Base-by-base conservation (phyloP, 768 basidiomycete genomes). In the Tylopilus subfusipes region DNA sequence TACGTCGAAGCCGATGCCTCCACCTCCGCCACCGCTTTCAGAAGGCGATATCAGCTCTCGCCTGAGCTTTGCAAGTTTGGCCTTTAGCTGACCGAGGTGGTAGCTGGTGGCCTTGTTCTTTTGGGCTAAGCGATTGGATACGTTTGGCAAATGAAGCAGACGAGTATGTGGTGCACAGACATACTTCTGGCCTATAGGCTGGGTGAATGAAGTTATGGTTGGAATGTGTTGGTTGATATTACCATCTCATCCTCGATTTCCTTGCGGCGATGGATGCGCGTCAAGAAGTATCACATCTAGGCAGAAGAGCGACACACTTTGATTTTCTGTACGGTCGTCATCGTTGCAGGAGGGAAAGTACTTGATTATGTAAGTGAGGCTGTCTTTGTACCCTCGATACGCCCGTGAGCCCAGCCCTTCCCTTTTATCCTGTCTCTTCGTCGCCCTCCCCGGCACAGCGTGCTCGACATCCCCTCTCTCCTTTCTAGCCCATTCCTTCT, bases 181-280 rank as follows among this genome's bases (percentile, higher is more conserved):
- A 67, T 79, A 91, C 89, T 94, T 82, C 82, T 93, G 69, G 86
- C 82, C 88, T 93, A 69, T 53, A 61, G 56, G 52, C 29, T 60
- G 31, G 36, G 61, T 69, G 55, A 73, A 59, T 70, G 71, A 68
- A 53, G 53, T 50, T 59, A 53, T 57, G 22, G 34, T 40, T 19
- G 52, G 42, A 50, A 58, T 45, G 59, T 48, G 53, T 34, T 39
- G 55, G 45, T 43, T 53, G 56, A 57, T 72, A 82, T 76, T 68
- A 89, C 91, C 94, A 94, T 94, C 74, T 94, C 93, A 90, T 93
- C 91, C 82, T 95, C 93, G 71, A 95, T 83, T 84, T 93, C 92
- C 88, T 92, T 64, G 56, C 27, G 42, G 31, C 55, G 48, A 48
- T 9, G 33, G 10, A 48, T 38, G 52, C 53, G 27, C 56, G 52